A percentile compares a stretch with the other conserved stretches of the same genome.
Evolutionary conservation across 23 red algal genomes (phyloP).

Genomic region (Gracilaria gracilis): DNA sequence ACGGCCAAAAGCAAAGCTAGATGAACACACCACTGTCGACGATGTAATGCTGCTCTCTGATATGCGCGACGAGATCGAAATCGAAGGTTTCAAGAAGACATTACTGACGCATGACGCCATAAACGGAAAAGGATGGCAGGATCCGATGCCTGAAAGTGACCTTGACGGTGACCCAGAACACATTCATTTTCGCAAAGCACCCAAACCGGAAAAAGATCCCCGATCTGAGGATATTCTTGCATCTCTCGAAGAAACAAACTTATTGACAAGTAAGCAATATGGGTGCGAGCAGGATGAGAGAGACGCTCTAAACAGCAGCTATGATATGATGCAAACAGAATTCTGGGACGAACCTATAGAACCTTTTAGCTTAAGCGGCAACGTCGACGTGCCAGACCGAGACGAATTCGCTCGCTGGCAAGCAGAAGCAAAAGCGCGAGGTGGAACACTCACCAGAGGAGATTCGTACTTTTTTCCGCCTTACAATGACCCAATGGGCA

Average conservation of each 20-base stretch:
- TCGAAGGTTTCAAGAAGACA: constrained; percentile 13
- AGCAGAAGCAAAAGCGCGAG: constrained; percentile 39
- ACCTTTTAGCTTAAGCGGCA: constrained; percentile 1
- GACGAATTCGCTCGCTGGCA: constrained; percentile 63
- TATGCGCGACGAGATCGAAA: constrained; percentile 22
- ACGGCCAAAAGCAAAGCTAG: constrained; percentile 13
- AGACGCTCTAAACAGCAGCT: constrained; percentile 19
- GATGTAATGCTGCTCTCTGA: constrained; percentile 30
- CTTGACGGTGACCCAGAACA: constrained; percentile 24
- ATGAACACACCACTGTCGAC: not conserved
- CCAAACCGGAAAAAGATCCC: not conserved
- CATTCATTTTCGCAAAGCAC: constrained; percentile 25
- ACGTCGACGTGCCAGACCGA: constrained; percentile 34
- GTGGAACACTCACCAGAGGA: constrained; percentile 18
- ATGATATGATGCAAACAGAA: constrained; percentile 33
- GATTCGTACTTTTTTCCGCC: constrained; percentile 45
- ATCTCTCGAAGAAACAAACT: not conserved
- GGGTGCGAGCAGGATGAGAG: constrained; percentile 2
- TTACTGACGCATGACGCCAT: constrained; percentile 24
- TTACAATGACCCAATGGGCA: not conserved
- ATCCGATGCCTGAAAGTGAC: constrained; percentile 52
- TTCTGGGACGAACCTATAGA: not conserved
- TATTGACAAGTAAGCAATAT: constrained; percentile 11
- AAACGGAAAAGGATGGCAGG: constrained; percentile 37
- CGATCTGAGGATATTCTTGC: constrained; percentile 22